Percentiles rank a stretch among this genome's conserved stretches.
Conservation (phyloP, 202 grass and related monocot genomes). For the Digitaria exilis region DNA sequence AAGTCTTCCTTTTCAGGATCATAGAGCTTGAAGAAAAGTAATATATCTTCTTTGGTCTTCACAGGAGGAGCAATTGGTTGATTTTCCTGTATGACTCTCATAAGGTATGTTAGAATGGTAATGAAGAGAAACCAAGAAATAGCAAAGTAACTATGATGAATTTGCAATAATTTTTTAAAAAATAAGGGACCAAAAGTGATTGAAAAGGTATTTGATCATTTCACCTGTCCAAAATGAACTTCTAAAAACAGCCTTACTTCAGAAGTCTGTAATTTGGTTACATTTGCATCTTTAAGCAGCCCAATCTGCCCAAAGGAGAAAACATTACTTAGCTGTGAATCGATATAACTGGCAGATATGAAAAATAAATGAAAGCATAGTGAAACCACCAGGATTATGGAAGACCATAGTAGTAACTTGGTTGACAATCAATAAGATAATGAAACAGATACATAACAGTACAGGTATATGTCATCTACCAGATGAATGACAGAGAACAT, state of each 20-base stretch:
- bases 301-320: constrained; percentile 47
- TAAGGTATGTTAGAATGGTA: constrained; percentile 37
- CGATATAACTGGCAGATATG: constrained; percentile 7
- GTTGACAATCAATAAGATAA: not conserved
- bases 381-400: not conserved
- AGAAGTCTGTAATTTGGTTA: constrained; percentile 40
- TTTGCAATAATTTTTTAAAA: constrained; percentile 4
- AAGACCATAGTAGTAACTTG: not conserved
- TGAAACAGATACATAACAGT: not conserved
- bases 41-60: constrained; percentile 65
- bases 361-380: constrained; percentile 29
- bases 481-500: not conserved
- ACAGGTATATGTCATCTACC: not conserved
- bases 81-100: constrained; percentile 38
- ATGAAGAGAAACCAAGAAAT: constrained; percentile 37
- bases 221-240: constrained; percentile 54
- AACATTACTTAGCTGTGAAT: constrained; percentile 13
- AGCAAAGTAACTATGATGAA: constrained; percentile 3
- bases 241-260: constrained; percentile 70
- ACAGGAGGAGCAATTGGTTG: constrained; percentile 28
- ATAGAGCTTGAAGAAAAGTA: constrained; percentile 77
- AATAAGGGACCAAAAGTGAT: not conserved
- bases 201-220: constrained; percentile 32
- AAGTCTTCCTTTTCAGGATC: constrained; percentile 74
- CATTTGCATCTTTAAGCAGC: constrained; percentile 42